Percentiles rank a stretch among this genome's conserved stretches.
Conservation (phyloP, 148 eudicot species). For the Rhododendron simsii region DNA sequence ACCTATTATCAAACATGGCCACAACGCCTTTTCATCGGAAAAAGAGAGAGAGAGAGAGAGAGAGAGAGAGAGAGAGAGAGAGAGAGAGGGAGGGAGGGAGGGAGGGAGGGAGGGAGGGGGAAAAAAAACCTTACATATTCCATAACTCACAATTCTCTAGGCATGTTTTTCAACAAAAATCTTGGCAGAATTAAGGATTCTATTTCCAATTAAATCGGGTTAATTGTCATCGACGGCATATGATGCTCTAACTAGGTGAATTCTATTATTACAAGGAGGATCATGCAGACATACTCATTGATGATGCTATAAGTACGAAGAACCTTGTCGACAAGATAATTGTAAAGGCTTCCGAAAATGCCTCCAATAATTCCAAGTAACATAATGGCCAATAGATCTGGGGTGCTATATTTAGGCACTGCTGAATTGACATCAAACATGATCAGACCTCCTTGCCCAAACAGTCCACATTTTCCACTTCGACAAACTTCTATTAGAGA, state of each 20-base stretch:
- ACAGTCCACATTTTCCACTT: constrained; percentile 68
- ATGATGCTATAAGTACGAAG: constrained; percentile 59
- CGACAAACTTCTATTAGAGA: constrained; percentile 53
- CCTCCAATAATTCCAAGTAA: constrained; percentile 70
- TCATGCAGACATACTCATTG: constrained; percentile 50
- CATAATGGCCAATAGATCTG: constrained; percentile 47
- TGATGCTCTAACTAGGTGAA: background rate
- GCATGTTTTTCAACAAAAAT: background rate
- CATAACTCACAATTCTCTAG: background rate
- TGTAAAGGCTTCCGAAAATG: constrained; percentile 64
- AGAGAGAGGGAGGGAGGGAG: too few species aligned
- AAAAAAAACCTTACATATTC: background rate
- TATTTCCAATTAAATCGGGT: background rate
- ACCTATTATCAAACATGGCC: background rate
- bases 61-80: too few species aligned
- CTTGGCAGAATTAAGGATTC: background rate
- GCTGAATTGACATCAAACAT: constrained; percentile 63
- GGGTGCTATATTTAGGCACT: constrained; percentile 28
- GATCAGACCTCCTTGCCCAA: constrained; percentile 80
- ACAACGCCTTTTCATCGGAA: background rate
- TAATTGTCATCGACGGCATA: background rate
- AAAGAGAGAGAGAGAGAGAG: too few species aligned
- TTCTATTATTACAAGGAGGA: background rate
- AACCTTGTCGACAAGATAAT: constrained; percentile 70
- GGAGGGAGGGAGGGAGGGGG: too few species aligned